Percentiles rank a stretch among this genome's conserved stretches.
Conservation (phyloP, 108 stramenopile genomes). For the Schizochytrium sp. region DNA sequence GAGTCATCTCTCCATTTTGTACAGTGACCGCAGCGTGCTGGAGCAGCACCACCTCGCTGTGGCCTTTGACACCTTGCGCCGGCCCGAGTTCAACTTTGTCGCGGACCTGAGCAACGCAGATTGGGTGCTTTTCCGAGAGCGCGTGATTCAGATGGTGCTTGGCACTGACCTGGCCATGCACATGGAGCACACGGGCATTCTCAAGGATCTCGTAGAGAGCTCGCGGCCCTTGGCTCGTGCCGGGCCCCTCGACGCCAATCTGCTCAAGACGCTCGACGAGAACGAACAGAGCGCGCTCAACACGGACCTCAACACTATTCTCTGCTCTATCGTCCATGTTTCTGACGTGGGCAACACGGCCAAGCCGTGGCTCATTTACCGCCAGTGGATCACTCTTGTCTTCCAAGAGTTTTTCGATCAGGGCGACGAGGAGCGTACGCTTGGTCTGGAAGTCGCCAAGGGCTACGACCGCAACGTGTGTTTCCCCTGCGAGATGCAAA, state of each 20-base stretch:
- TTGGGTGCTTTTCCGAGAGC: constrained; percentile 21
- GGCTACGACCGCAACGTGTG: constrained; percentile 24
- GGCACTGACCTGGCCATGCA: constrained; percentile 28
- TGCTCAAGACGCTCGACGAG: not conserved
- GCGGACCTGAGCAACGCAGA: not conserved
- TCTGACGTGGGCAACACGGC: constrained; percentile 21
- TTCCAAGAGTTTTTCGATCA: constrained; percentile 30
- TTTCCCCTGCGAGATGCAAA: constrained; percentile 11
- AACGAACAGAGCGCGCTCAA: not conserved
- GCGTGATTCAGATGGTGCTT: constrained; percentile 14
- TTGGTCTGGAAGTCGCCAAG: constrained; percentile 23
- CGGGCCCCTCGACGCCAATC: not conserved
- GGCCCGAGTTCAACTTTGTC: constrained; percentile 32
- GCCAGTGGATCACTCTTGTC: constrained; percentile 22
- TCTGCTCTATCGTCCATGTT: constrained; percentile 14
- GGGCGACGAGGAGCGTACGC: constrained; percentile 26
- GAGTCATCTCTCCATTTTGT: constrained; percentile 24
- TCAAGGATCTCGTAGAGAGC: not conserved
- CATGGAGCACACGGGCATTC: not conserved
- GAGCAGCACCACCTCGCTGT: constrained; percentile 48
- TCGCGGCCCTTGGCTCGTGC: not conserved
- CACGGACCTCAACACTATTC: not conserved
- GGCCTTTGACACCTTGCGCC: constrained; percentile 31
- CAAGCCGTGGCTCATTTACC: not conserved
- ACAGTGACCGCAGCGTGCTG: constrained; percentile 46